Percentiles rank a stretch among this genome's conserved stretches.
These are phyloP conservation scores for Tilletia caries DNA, from an alignment of 1,284 basidiomycete genomes.

Conservation along the genomic window DNA sequence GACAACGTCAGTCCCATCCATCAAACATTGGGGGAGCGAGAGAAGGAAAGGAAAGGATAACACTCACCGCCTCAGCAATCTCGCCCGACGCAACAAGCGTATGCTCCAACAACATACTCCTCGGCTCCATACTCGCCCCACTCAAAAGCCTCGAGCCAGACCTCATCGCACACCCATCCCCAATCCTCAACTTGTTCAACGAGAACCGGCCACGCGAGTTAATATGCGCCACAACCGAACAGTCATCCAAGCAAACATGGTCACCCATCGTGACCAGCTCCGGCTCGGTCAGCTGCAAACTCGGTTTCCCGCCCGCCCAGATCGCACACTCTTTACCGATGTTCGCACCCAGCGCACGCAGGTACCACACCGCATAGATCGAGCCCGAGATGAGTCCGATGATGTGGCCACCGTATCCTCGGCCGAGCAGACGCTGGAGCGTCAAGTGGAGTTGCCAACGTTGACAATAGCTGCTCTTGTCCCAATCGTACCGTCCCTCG, in stretches of 20 bases:
- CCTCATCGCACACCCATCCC: conserved; percentile 51
- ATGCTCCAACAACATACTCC: conserved; percentile 52
- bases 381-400: conserved; percentile 47
- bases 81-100: conserved; percentile 52
- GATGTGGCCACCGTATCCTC: conserved; percentile 50
- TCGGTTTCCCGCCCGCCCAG: conserved; percentile 53
- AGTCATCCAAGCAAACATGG: conserved; percentile 49
- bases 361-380: conserved; percentile 48
- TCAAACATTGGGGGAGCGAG: no score
- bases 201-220: conserved; percentile 52
- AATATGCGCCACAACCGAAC: conserved; percentile 53
- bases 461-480: conserved; percentile 53
- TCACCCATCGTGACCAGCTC: conserved; percentile 53
- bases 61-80: conserved; percentile 43
- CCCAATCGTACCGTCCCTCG: conserved; percentile 54
- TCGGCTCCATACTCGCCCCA: conserved; percentile 51
- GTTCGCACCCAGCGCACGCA: conserved; percentile 47
- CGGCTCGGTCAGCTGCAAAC: conserved; percentile 51
- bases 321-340: conserved; percentile 49
- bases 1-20: no score
- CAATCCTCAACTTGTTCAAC: conserved; percentile 51
- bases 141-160: conserved; percentile 49
- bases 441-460: conserved; percentile 52
- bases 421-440: conserved; percentile 44
- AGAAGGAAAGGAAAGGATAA: background rate